Evolutionary conservation across 768 basidiomycete genomes (phyloP).

Genomic region (Candolleomyces aberdarensis): DNA sequence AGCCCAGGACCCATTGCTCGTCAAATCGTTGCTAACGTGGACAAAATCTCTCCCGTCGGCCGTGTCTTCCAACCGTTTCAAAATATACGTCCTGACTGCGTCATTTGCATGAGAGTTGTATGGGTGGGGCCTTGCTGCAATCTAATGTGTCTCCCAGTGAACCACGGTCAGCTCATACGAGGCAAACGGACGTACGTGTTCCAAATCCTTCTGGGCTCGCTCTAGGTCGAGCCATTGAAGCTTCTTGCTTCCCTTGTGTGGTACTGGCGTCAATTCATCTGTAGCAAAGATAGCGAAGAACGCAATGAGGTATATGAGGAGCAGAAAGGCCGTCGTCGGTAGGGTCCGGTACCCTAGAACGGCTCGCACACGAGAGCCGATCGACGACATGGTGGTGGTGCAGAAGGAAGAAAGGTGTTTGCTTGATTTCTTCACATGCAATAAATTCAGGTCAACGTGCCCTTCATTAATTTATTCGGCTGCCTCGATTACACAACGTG

Average conservation of each 20-base stretch:
- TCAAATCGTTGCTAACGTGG: conserved; percentile 30
- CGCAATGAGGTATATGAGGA: conserved; percentile 45
- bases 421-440: background rate
- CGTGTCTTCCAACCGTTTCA: conserved; percentile 49
- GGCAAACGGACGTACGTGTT: conserved; percentile 35
- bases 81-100: conserved; percentile 55
- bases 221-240: conserved; percentile 46
- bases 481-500: background rate
- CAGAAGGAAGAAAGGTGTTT: background rate
- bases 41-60: conserved; percentile 43
- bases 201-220: conserved; percentile 57
- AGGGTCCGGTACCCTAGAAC: conserved; percentile 24
- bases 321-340: conserved; percentile 34
- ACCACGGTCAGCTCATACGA: background rate
- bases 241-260: conserved; percentile 25
- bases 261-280: conserved; percentile 45
- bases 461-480: background rate
- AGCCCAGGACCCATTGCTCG: conserved; percentile 49
- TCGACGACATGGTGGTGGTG: background rate
- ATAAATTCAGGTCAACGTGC: conserved; percentile 1
- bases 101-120: conserved; percentile 80
- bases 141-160: conserved; percentile 27
- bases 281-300: conserved; percentile 46
- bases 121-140: conserved; percentile 70
- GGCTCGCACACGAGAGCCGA: background rate